phyloP scores from a whole-genome alignment of 495 filamentous ascomycete species.

The Penicillium chermesinum region DNA sequence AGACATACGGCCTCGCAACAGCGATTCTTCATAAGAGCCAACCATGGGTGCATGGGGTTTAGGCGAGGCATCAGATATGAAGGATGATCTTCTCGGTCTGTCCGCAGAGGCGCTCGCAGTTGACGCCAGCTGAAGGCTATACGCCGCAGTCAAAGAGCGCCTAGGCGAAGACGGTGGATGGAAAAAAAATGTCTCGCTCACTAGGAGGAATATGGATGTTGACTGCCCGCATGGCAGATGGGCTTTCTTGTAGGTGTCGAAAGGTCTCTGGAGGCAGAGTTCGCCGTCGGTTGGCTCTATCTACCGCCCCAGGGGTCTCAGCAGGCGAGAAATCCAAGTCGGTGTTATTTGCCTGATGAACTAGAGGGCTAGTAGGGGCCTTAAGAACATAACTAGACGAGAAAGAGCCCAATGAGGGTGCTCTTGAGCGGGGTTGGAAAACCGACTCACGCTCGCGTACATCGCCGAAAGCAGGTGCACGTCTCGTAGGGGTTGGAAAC shows the following conservation, averaged over 20 bases:
- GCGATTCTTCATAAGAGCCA: constrained; percentile 96
- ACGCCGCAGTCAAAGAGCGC: constrained; percentile 62
- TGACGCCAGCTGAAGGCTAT: constrained; percentile 51
- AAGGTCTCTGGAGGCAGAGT: constrained; percentile 57
- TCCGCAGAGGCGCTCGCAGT: constrained; percentile 57
- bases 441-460: constrained; percentile 12
- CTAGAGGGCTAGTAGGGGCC: constrained; percentile 86
- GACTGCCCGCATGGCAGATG: constrained; percentile 18
- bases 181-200: constrained; percentile 48
- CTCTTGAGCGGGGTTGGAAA: constrained; percentile 31
- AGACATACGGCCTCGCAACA: constrained; percentile 92
- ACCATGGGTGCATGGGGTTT: constrained; percentile 91
- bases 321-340: constrained; percentile 64
- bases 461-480: constrained; percentile 13
- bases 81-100: constrained; percentile 62
- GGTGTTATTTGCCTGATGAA: constrained; percentile 83
- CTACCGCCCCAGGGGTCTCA: constrained; percentile 30
- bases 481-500: constrained; percentile 12
- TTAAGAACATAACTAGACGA: constrained; percentile 81
- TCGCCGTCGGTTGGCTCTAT: constrained; percentile 50
- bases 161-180: constrained; percentile 69
- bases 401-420: constrained; percentile 68
- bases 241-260: constrained; percentile 35
- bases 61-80: constrained; percentile 67
- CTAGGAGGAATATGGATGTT: constrained; percentile 15